Evolutionary conservation across 371 early-diverging fungal genomes (phyloP).

Genomic region (Rhizomucor pusillus): DNA sequence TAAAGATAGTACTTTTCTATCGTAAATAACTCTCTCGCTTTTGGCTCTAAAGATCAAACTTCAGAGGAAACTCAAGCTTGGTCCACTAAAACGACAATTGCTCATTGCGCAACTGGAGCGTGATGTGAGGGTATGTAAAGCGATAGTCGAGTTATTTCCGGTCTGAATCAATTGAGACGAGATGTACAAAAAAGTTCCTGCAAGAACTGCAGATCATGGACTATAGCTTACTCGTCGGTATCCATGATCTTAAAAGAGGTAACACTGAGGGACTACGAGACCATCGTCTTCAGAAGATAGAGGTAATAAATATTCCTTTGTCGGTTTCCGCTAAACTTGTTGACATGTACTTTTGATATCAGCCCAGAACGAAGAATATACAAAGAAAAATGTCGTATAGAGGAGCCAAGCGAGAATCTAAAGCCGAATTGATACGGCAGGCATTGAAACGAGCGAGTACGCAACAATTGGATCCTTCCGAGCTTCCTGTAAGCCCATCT

Average conservation of each 20-base stretch:
- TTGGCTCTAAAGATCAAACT: constrained; percentile 28
- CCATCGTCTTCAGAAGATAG: constrained; percentile 78
- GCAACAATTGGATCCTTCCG: constrained; percentile 54
- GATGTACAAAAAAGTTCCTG: constrained; percentile 53
- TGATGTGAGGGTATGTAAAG: constrained; percentile 62
- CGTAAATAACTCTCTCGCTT: background rate
- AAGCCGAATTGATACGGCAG: constrained; percentile 63
- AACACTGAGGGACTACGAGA: constrained; percentile 87
- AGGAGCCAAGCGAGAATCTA: constrained; percentile 46
- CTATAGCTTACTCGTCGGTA: constrained; percentile 91
- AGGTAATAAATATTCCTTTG: constrained; percentile 30
- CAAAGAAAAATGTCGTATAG: constrained; percentile 20
- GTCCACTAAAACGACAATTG: constrained; percentile 72
- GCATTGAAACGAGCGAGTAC: constrained; percentile 68
- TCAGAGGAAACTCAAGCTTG: constrained; percentile 72
- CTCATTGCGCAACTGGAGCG: constrained; percentile 81
- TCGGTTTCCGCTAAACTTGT: background rate
- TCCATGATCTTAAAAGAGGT: constrained; percentile 81
- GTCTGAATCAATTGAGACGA: background rate
- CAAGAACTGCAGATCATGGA: constrained; percentile 91
- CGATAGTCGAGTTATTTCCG: background rate
- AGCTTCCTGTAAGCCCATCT: constrained; percentile 45
- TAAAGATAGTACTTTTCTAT: too few relatives aligned
- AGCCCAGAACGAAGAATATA: constrained; percentile 23
- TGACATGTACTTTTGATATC: background rate